Conservation (phyloP, 495 filamentous ascomycete genomes). For the Chaetomidium leptoderma region DNA sequence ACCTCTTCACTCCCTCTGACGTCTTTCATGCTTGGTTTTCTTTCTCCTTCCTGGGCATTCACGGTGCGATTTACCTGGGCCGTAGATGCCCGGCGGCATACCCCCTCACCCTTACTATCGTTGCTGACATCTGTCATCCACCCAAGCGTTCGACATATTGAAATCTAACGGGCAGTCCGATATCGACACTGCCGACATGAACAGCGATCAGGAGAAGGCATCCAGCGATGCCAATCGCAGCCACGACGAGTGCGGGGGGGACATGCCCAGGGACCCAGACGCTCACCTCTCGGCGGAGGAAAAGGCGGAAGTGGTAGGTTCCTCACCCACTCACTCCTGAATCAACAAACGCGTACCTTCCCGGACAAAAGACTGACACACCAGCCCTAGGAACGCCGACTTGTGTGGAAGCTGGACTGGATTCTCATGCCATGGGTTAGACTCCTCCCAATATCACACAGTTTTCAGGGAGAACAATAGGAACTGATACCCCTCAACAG, state of each 20-base stretch:
- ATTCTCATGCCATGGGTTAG: constrained; percentile 68
- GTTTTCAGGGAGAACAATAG: background rate
- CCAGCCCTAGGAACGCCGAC: constrained; percentile 53
- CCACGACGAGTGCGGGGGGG: constrained; percentile 25
- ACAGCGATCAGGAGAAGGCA: constrained; percentile 28
- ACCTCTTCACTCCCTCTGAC: too few species aligned
- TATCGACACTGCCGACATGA: constrained; percentile 25
- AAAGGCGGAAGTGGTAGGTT: constrained; percentile 59
- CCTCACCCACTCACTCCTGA: background rate
- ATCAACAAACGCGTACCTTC: background rate
- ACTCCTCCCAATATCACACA: background rate
- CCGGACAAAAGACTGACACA: constrained; percentile 3
- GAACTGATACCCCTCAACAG: constrained; percentile 26
- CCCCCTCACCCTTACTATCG: background rate
- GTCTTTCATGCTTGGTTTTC: too few species aligned
- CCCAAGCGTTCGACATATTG: constrained; percentile 10
- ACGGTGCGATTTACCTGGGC: background rate
- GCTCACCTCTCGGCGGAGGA: constrained; percentile 64
- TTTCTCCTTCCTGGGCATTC: background rate
- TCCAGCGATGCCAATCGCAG: constrained; percentile 32
- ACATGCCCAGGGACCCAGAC: constrained; percentile 54
- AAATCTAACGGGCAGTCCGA: constrained; percentile 14
- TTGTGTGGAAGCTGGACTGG: constrained; percentile 67
- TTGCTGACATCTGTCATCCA: constrained; percentile 7
- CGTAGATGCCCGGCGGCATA: background rate